Conservation (phyloP, 2,329 filamentous ascomycete species). For the Beauveria brongniartii region DNA sequence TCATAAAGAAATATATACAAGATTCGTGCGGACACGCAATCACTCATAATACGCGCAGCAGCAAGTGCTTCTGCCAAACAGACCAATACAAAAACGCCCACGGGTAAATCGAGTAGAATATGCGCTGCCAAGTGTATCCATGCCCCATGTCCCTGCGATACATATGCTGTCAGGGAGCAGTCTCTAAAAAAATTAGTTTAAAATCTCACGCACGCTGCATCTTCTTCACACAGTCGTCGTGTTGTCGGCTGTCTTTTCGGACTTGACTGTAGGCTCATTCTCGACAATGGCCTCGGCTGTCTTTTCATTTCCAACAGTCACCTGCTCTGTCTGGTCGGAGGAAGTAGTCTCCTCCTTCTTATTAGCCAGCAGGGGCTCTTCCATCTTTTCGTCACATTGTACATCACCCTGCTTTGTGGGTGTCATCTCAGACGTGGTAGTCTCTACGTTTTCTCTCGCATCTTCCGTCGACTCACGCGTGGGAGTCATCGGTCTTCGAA, state of each 20-base stretch:
- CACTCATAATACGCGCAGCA: background rate
- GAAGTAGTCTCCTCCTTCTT: background rate
- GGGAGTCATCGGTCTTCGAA: slow-evolving; percentile 17
- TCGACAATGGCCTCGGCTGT: background rate
- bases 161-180: background rate
- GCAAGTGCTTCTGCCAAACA: background rate
- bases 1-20: background rate
- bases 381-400: background rate
- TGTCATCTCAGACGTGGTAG: background rate
- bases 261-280: background rate
- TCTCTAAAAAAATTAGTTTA: background rate
- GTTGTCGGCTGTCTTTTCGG: background rate
- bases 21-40: background rate
- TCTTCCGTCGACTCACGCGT: slow-evolving; percentile 17
- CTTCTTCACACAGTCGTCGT: background rate
- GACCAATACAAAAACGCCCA: slow-evolving; percentile 2
- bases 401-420: background rate
- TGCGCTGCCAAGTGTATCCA: background rate
- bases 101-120: background rate
- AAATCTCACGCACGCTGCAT: background rate
- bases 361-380: background rate
- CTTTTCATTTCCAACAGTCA: background rate
- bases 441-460: background rate
- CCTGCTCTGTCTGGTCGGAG: background rate
- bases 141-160: background rate